Conservation (phyloP, 2,329 filamentous ascomycete species). For the Fusarium fujikuroi region DNA sequence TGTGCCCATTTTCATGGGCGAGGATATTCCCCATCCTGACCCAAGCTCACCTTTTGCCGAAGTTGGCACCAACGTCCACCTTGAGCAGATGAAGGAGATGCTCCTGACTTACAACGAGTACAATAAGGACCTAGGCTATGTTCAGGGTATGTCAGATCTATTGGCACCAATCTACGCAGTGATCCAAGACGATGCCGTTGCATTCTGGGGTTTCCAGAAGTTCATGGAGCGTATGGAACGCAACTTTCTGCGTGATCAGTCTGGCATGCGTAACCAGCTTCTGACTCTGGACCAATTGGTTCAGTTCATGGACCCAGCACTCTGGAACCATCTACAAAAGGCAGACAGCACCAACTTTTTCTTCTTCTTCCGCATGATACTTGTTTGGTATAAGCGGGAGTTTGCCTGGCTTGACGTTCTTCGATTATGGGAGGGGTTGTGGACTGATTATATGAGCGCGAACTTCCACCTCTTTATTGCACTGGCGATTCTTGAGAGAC, state of each 20-base stretch:
- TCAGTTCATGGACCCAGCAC: conserved; percentile 93
- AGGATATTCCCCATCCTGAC: conserved; percentile 96
- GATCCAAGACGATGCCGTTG: conserved; percentile 94
- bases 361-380: conserved; percentile 99
- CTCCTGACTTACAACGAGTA: conserved; percentile 98
- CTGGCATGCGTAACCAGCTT: conserved; percentile 93
- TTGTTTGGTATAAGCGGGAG: conserved; percentile 99
- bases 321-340: conserved; percentile 88
- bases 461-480: conserved; percentile 97
- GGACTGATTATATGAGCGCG: conserved; percentile 90
- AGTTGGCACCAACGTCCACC: conserved; percentile 92
- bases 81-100: conserved; percentile 99
- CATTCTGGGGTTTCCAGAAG: conserved; percentile 94
- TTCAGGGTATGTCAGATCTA: conserved; percentile 98
- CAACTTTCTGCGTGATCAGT: conserved; percentile 95
- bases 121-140: conserved; percentile 94
- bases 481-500: conserved; percentile 93
- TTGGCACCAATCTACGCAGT: conserved; percentile 96
- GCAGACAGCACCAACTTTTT: conserved; percentile 99
- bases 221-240: conserved; percentile 99
- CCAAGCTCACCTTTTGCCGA: conserved; percentile 95
- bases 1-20: conserved; percentile 93
- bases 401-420: conserved; percentile 91
- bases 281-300: conserved; percentile 93
- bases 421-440: conserved; percentile 89